Conservation (phyloP, 164 flowering plant species). For the Nymphaea thermarum region DNA sequence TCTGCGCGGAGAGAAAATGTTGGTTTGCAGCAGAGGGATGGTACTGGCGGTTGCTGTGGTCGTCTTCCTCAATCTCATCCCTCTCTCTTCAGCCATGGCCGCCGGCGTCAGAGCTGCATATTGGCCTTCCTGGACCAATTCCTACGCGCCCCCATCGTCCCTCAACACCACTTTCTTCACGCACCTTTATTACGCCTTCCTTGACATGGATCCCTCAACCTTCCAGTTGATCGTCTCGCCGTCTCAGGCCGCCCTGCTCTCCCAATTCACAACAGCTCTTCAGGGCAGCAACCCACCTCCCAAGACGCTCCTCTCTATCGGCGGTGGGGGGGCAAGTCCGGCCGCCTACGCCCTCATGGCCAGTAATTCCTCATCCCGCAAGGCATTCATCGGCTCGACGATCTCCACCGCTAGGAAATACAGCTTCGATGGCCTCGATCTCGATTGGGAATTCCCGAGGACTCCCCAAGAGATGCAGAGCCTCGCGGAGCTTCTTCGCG, state of each 20-base stretch:
- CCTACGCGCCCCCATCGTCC: constrained; percentile 11
- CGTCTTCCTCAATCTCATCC: too few relatives aligned
- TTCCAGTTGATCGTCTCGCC: constrained; percentile 13
- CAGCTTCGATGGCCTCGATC: constrained; percentile 25
- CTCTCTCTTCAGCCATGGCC: not conserved
- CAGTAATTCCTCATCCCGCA: constrained; percentile 10
- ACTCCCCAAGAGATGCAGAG: constrained; percentile 19
- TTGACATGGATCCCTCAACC: constrained; percentile 11
- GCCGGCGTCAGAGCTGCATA: constrained; percentile 16
- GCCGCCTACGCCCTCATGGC: constrained; percentile 17
- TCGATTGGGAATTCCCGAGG: constrained; percentile 25
- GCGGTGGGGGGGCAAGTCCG: constrained; percentile 14
- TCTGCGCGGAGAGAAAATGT: too few relatives aligned
- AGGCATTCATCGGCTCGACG: constrained; percentile 16
- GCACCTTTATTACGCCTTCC: constrained; percentile 31
- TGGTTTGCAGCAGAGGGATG: too few relatives aligned
- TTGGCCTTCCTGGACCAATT: constrained; percentile 18
- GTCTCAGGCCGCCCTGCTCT: constrained; percentile 10
- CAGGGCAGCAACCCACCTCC: constrained; percentile 11
- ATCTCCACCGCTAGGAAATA: constrained; percentile 15
- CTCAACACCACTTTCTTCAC: constrained; percentile 24
- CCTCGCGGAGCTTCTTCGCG: constrained; percentile 12
- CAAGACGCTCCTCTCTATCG: constrained; percentile 28
- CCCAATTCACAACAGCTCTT: constrained; percentile 14
- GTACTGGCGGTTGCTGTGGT: too few relatives aligned